Evolutionary conservation across 768 basidiomycete genomes (phyloP).

Genomic region (Phylloporus arenicola): DNA sequence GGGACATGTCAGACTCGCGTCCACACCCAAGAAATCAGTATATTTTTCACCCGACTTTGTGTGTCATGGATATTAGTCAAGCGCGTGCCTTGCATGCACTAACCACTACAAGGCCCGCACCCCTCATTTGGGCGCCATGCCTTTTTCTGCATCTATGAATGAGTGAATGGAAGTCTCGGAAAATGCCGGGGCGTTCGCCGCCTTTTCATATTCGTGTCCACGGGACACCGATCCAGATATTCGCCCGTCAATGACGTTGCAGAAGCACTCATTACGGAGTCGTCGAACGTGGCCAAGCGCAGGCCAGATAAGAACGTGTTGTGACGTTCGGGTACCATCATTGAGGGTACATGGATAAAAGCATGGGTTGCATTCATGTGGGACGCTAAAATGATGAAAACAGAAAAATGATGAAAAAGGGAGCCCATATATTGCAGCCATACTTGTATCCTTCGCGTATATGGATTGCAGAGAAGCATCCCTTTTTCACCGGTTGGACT

Average conservation of each 20-base stretch:
- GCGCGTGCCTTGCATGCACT: neutral
- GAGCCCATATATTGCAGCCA: conserved; percentile 22
- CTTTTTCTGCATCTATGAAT: neutral
- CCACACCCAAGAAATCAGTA: neutral
- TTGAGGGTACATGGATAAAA: conserved; percentile 17
- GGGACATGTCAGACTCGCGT: neutral
- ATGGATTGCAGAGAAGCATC: neutral
- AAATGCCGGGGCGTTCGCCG: conserved; percentile 9
- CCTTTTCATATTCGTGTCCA: neutral
- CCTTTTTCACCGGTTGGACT: conserved; percentile 88
- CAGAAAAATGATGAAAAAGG: conserved; percentile 6
- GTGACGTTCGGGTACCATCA: conserved; percentile 4
- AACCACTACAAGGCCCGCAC: neutral
- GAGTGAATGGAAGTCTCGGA: conserved; percentile 9
- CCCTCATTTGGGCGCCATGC: conserved; percentile 2
- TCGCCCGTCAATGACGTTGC: neutral
- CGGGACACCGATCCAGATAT: neutral
- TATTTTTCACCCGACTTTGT: too few species aligned
- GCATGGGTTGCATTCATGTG: conserved; percentile 26
- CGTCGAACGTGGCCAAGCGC: neutral
- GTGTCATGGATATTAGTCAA: neutral
- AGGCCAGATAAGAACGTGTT: conserved; percentile 5
- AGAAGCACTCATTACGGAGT: conserved; percentile 2
- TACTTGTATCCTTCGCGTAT: conserved; percentile 13
- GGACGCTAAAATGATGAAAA: conserved; percentile 9